A percentile compares a stretch with the other conserved stretches of the same genome.
phyloP scores from a whole-genome alignment of 2,329 filamentous ascomycete species.

The Trichophyton mentagrophytes region DNA sequence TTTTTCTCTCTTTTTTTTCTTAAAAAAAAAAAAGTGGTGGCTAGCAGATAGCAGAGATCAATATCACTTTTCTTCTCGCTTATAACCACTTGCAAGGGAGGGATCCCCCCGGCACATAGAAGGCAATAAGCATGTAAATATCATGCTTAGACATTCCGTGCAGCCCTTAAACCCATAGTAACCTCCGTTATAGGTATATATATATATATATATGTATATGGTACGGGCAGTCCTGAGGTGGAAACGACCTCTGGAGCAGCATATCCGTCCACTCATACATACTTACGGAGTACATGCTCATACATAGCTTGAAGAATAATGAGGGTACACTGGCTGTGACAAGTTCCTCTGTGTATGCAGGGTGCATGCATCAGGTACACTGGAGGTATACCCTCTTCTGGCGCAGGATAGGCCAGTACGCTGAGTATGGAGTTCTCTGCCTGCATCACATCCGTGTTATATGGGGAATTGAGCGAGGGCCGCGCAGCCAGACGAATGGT shows the following conservation, averaged over 20 bases:
- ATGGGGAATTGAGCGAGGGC: background rate
- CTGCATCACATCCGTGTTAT: background rate
- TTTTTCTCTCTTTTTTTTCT: background rate
- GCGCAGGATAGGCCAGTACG: background rate
- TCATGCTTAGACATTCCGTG: too few relatives aligned
- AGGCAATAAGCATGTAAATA: background rate
- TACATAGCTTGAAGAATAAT: background rate
- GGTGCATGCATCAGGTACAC: conserved; percentile 1
- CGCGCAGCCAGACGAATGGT: background rate
- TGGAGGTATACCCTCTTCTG: background rate
- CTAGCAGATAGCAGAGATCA: background rate
- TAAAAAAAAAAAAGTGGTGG: background rate
- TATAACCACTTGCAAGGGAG: background rate
- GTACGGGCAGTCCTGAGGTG: background rate
- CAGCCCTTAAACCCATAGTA: background rate
- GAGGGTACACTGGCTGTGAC: background rate
- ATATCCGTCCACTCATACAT: too few relatives aligned
- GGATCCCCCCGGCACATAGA: background rate
- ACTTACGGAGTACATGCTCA: too few relatives aligned
- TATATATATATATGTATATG: background rate
- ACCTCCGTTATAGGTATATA: background rate
- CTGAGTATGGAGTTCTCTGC: background rate
- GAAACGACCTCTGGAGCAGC: background rate
- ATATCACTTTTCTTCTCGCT: background rate
- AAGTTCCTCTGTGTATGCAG: background rate